Base-by-base conservation (phyloP, 148 eudicot genomes). In the Beta vulgaris region DNA sequence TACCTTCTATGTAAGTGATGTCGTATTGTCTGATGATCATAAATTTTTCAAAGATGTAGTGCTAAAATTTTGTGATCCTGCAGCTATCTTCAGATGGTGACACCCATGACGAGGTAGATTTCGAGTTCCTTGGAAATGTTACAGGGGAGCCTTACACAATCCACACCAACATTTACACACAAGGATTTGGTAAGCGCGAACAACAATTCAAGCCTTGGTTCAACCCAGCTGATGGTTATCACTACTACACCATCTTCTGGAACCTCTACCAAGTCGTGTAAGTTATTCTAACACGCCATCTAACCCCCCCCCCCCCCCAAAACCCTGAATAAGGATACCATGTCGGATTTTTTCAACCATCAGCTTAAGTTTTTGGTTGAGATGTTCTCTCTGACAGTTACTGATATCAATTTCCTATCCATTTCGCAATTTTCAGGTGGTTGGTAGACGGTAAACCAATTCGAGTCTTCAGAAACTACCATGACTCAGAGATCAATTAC, bases 121-220 rank as follows among this genome's bases (percentile, higher is more conserved):
- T 89, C 59, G 98, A 93, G 85, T 93, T 93, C 82, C 83, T 93
- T 31, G 98, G 98, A 6, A 91, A 91, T 73, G 64, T 32, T 7
- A 67, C 87, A 34, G 93, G 97, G 13, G 54, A 87, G 39, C 94
- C 89, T 34, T 91, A 88, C 74, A 86, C 79, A 49, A 80, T 93
- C 43, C 97, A 93, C 76, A 91, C 97, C 23, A 93, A 93, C 66
- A 74, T 93, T 59, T 88, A 54, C 62, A 81, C 85, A 14, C 80
- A 87, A 79, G 97, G 97, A 54, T 57, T 35, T 6, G 97, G 93
- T 40, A 73, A 75, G 44, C 81, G 89, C 43, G 94, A 91, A 72
- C 89, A 89, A 55, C 94, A 93, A 57, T 91, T 91, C 73, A 57
- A 82, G 65, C 83, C 80, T 25, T 89, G 97, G 98, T 93, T 89